Percentiles rank a stretch among this genome's conserved stretches.
These are phyloP conservation scores for Chaetomium sp. DNA, from an alignment of 2,329 filamentous ascomycete species.

Conservation along the genomic window DNA sequence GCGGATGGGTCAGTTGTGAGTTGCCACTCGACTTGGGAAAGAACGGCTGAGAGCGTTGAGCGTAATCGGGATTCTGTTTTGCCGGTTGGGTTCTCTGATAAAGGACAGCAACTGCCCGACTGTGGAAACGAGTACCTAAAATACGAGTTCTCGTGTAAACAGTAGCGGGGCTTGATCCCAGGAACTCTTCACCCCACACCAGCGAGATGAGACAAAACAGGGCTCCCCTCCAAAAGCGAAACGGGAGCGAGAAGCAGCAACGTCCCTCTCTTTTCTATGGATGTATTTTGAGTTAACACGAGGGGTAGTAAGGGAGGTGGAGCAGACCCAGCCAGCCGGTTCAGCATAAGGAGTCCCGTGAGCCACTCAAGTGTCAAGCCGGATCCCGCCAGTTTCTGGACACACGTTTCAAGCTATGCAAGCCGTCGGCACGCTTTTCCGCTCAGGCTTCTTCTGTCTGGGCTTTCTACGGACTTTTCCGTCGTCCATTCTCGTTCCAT, in stretches of 20 bases:
- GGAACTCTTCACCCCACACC: background rate
- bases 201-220: background rate
- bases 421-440: background rate
- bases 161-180: background rate
- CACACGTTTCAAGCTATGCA: slow-evolving; percentile 12
- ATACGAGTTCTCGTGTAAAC: background rate
- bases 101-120: background rate
- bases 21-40: too few relatives aligned
- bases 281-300: background rate
- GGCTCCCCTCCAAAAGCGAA: background rate
- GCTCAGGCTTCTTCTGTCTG: background rate
- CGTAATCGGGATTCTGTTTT: too few relatives aligned
- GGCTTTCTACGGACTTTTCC: too few relatives aligned
- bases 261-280: too few relatives aligned
- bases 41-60: too few relatives aligned
- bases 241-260: background rate
- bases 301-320: background rate
- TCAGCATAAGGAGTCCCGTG: background rate
- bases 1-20: too few relatives aligned
- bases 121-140: background rate
- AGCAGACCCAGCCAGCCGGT: background rate
- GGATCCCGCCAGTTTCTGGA: background rate
- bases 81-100: too few relatives aligned
- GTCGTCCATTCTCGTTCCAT: background rate
- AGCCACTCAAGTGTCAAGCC: too few relatives aligned